phyloP scores from a whole-genome alignment of 164 flowering plant genomes.

The Vitis labrusca region DNA sequence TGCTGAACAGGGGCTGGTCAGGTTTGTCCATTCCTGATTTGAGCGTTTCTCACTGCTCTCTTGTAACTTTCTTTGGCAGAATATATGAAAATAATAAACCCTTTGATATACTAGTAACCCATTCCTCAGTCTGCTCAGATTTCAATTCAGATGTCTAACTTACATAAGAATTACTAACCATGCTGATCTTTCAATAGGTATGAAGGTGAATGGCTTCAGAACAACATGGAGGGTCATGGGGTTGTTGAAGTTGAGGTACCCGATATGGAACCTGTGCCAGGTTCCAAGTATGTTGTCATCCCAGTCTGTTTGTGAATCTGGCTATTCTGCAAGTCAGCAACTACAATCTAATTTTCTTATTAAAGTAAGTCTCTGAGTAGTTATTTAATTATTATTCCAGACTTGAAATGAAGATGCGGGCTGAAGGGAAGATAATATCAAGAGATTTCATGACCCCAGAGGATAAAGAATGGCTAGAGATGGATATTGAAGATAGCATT shows the following conservation, averaged over 20 bases:
- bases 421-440: conserved; percentile 69
- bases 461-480: conserved; percentile 90
- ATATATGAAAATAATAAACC: background rate
- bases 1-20: conserved; percentile 76
- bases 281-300: conserved; percentile 77
- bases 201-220: conserved; percentile 98
- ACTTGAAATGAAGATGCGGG: conserved; percentile 88
- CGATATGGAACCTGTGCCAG: conserved; percentile 75
- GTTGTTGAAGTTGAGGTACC: conserved; percentile 95
- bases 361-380: background rate
- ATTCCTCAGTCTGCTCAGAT: background rate
- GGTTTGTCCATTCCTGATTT: conserved; percentile 41
- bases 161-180: background rate
- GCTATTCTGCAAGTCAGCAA: background rate
- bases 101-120: background rate
- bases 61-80: background rate
- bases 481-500: conserved; percentile 86
- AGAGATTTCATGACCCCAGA: conserved; percentile 89
- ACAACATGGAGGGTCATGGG: conserved; percentile 92
- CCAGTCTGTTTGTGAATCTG: background rate
- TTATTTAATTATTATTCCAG: conserved; percentile 29
- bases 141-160: background rate
- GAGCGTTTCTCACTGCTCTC: background rate
- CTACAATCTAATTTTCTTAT: background rate
- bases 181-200: conserved; percentile 41